A percentile compares a stretch with the other conserved stretches of the same genome.
Conservation (phyloP, 352 stramenopile genomes). For the Pythium periplocum region DNA sequence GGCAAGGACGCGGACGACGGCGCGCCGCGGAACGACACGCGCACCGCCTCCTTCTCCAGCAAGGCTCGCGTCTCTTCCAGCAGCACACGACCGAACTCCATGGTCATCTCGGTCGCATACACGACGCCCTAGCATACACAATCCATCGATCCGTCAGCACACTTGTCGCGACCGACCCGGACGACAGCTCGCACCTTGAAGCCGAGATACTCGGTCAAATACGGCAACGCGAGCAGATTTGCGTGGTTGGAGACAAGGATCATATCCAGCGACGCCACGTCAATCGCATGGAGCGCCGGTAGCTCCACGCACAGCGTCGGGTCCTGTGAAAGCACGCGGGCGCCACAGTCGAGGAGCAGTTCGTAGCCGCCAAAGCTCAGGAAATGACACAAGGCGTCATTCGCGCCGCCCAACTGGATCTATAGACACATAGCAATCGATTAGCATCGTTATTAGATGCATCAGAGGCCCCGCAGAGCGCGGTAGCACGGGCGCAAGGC, state of each 20-base stretch:
- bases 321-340: constrained; percentile 17
- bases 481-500: background rate
- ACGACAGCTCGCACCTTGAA: constrained; percentile 39
- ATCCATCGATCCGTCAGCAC: background rate
- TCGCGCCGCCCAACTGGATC: constrained; percentile 70
- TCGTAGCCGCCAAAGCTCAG: constrained; percentile 74
- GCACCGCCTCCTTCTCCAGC: constrained; percentile 6
- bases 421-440: constrained; percentile 10
- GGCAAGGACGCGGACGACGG: constrained; percentile 4
- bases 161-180: background rate
- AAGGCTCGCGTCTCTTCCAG: constrained; percentile 43
- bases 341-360: constrained; percentile 74
- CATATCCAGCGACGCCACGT: constrained; percentile 60
- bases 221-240: constrained; percentile 63
- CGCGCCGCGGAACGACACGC: constrained; percentile 2
- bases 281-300: constrained; percentile 27
- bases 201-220: constrained; percentile 66
- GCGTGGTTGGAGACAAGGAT: constrained; percentile 72
- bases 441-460: constrained; percentile 1
- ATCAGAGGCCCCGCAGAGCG: background rate
- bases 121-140: constrained; percentile 30
- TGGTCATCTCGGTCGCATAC: constrained; percentile 66
- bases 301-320: constrained; percentile 16
- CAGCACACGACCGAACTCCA: constrained; percentile 65
- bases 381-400: constrained; percentile 76